Evolutionary conservation across 2,329 filamentous ascomycete species (phyloP).

Genomic region (Colletotrichum orbiculare): DNA sequence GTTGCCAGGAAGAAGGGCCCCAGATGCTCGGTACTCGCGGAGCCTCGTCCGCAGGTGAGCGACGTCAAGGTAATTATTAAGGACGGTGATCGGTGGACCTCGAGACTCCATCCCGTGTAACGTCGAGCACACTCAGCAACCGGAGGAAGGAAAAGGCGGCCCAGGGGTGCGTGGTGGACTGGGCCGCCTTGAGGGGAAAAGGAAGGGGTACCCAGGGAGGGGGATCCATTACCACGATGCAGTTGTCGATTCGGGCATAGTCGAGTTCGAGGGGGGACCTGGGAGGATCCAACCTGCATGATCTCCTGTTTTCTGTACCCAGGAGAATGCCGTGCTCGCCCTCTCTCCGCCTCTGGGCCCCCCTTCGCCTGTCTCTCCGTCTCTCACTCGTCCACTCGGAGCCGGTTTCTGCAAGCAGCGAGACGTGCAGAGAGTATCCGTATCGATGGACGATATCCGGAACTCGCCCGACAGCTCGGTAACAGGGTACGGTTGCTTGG

Average conservation of each 20-base stretch:
- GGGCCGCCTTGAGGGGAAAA: constrained; percentile 24
- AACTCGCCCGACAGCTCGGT: constrained; percentile 34
- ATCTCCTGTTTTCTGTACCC: constrained; percentile 21
- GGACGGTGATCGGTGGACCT: constrained; percentile 34
- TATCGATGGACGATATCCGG: constrained; percentile 16
- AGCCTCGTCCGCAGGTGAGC: constrained; percentile 29
- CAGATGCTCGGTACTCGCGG: constrained; percentile 31
- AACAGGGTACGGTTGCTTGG: background rate
- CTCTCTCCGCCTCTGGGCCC: background rate
- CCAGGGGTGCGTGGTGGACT: background rate
- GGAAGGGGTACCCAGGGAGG: constrained; percentile 6
- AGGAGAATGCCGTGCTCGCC: constrained; percentile 14
- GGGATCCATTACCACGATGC: constrained; percentile 26
- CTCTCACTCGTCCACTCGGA: constrained; percentile 14
- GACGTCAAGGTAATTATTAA: constrained; percentile 35
- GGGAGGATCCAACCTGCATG: constrained; percentile 15
- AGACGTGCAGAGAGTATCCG: too few species aligned
- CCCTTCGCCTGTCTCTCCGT: background rate
- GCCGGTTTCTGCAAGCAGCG: constrained; percentile 16
- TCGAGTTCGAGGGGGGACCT: background rate
- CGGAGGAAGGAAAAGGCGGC: constrained; percentile 2
- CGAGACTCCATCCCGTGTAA: constrained; percentile 20
- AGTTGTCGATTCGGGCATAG: constrained; percentile 36
- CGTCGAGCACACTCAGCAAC: constrained; percentile 13
- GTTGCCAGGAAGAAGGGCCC: constrained; percentile 30